A percentile compares a stretch with the other conserved stretches of the same genome.
Evolutionary conservation across 2,329 filamentous ascomycete genomes (phyloP).

Genomic region (Epichloe bromicola): DNA sequence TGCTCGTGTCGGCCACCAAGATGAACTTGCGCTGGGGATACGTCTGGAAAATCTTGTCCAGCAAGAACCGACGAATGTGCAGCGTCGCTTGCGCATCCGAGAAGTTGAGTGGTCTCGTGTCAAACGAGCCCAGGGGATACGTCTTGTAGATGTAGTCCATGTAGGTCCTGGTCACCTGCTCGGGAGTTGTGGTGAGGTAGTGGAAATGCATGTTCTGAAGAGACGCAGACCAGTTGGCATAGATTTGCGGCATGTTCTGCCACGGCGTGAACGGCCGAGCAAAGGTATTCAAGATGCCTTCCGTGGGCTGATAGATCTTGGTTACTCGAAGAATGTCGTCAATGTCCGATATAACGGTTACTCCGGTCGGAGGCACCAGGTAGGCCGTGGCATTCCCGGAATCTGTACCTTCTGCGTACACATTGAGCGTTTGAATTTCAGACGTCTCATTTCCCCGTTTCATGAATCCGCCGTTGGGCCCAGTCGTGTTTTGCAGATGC

Average conservation of each 20-base stretch:
- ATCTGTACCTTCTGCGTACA: slow-evolving; percentile 50
- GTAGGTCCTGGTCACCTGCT: slow-evolving; percentile 65
- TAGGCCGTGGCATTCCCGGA: slow-evolving; percentile 66
- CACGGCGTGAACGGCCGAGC: slow-evolving; percentile 56
- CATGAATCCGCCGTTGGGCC: slow-evolving; percentile 34
- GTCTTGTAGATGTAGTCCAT: slow-evolving; percentile 71
- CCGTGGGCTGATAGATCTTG: slow-evolving; percentile 63
- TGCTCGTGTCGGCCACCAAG: slow-evolving; percentile 63
- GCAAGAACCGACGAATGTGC: slow-evolving; percentile 54
- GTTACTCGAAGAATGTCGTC: slow-evolving; percentile 72
- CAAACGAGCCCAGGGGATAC: slow-evolving; percentile 65
- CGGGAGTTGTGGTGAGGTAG: slow-evolving; percentile 69
- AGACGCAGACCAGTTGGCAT: slow-evolving; percentile 58
- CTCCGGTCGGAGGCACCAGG: slow-evolving; percentile 54
- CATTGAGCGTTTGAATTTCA: slow-evolving; percentile 53
- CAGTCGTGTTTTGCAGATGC: slow-evolving; percentile 43
- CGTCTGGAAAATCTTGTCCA: slow-evolving; percentile 60
- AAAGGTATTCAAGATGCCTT: slow-evolving; percentile 67
- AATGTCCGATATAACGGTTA: slow-evolving; percentile 66
- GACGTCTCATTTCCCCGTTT: slow-evolving; percentile 51
- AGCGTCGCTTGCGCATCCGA: slow-evolving; percentile 61
- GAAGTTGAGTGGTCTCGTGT: slow-evolving; percentile 69
- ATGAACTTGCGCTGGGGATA: slow-evolving; percentile 66
- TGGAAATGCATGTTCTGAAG: slow-evolving; percentile 63
- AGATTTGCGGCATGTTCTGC: slow-evolving; percentile 71